Evolutionary conservation across 164 flowering plant species (phyloP).

Genomic region (Protea cynaroides): DNA sequence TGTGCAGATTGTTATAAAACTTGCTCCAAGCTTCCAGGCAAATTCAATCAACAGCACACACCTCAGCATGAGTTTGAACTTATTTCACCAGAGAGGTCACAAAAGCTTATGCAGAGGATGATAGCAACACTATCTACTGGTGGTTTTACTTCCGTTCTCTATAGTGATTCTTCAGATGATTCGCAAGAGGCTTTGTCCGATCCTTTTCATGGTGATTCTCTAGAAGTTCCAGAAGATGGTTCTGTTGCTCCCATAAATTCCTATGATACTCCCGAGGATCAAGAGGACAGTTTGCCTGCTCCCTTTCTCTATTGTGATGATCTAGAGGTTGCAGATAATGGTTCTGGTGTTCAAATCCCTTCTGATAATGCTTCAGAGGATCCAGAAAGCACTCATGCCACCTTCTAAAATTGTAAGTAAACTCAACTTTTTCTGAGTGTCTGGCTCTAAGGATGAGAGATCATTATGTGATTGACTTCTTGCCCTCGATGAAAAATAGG

Average conservation of each 20-base stretch:
- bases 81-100: neutral
- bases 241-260: constrained; percentile 2
- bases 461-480: neutral
- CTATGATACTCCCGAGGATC: constrained; percentile 9
- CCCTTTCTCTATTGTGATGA: constrained; percentile 4
- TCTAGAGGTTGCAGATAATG: constrained; percentile 13
- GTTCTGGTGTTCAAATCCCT: neutral
- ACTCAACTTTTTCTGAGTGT: neutral
- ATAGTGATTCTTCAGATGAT: too few species aligned
- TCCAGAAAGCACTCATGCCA: constrained; percentile 4
- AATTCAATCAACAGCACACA: constrained; percentile 88
- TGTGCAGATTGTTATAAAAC: constrained; percentile 67
- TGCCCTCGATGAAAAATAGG: too few species aligned
- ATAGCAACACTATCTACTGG: constrained; percentile 1
- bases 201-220: too few species aligned
- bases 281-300: constrained; percentile 13
- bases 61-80: constrained; percentile 59
- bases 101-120: constrained; percentile 5
- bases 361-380: constrained; percentile 12
- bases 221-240: constrained; percentile 2
- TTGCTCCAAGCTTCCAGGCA: constrained; percentile 64
- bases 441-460: neutral
- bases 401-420: constrained; percentile 4
- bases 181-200: too few species aligned
- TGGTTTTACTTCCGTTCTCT: too few species aligned